A percentile compares a stretch with the other conserved stretches of the same genome.
phyloP scores from a whole-genome alignment of 2,329 filamentous ascomycete species.

The Clonostachys solani region DNA sequence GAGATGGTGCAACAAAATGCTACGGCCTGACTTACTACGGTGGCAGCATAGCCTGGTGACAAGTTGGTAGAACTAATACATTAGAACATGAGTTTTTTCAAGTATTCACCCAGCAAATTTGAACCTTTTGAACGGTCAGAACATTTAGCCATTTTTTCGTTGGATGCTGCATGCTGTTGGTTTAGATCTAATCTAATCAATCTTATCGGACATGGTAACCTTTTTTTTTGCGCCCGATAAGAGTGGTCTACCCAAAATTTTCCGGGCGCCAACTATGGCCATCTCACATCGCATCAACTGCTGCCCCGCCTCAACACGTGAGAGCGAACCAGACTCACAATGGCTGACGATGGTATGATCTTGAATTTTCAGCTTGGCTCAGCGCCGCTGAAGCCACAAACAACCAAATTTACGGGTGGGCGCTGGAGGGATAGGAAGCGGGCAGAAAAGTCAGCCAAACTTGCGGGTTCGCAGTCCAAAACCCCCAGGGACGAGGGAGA shows the following conservation, averaged over 20 bases:
- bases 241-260: not conserved
- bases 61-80: too few relatives aligned
- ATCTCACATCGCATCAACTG: not conserved
- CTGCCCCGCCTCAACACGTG: not conserved
- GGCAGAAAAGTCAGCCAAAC: conserved; percentile 40
- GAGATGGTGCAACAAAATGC: too few relatives aligned
- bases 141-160: too few relatives aligned
- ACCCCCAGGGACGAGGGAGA: conserved; percentile 11
- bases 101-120: too few relatives aligned
- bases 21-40: too few relatives aligned
- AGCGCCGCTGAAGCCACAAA: conserved; percentile 51
- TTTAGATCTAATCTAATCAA: too few relatives aligned
- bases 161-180: too few relatives aligned
- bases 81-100: too few relatives aligned
- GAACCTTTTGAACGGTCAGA: too few relatives aligned
- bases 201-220: too few relatives aligned
- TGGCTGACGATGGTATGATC: conserved; percentile 95
- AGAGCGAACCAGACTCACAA: conserved; percentile 26
- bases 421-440: conserved; percentile 85
- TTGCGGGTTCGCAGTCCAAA: conserved; percentile 13
- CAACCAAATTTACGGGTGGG: conserved; percentile 77
- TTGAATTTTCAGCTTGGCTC: conserved; percentile 84
- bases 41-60: too few relatives aligned
- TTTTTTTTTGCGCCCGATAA: too few relatives aligned
- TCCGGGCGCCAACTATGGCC: not conserved